These are phyloP conservation scores for Pedinophyceae sp. DNA, from an alignment of 139 green algal species.

Conservation along the genomic window DNA sequence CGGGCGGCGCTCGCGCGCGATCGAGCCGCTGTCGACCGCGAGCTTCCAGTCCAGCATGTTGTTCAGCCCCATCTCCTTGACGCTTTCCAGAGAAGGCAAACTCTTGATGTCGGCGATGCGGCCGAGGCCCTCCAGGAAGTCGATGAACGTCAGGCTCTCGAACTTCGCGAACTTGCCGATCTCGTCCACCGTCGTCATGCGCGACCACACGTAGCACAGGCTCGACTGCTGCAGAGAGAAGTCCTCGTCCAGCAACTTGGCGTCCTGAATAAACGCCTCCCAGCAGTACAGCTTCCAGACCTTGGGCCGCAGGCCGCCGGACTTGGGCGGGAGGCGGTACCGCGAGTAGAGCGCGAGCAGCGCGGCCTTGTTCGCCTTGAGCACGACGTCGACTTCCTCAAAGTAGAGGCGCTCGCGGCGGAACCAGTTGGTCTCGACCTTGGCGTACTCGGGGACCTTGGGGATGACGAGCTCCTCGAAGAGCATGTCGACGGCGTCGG, in stretches of 20 bases:
- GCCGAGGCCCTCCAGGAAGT: constrained; percentile 54
- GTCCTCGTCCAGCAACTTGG: constrained; percentile 32
- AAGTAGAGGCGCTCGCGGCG: constrained; percentile 39
- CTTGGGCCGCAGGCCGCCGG: constrained; percentile 50
- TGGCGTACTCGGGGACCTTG: constrained; percentile 19
- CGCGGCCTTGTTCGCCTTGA: constrained; percentile 11
- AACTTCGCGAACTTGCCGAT: constrained; percentile 50
- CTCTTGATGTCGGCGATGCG: constrained; percentile 46
- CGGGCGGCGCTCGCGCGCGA: constrained; percentile 7
- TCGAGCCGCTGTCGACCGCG: constrained; percentile 25
- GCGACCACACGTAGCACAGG: constrained; percentile 44
- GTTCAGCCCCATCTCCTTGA: constrained; percentile 13
- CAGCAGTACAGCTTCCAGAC: constrained; percentile 45
- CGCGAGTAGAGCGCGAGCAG: constrained; percentile 5
- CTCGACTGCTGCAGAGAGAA: constrained; percentile 44
- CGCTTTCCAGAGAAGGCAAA: constrained; percentile 21
- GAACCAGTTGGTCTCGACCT: constrained; percentile 38
- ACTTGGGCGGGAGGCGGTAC: constrained; percentile 38
- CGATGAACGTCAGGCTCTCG: constrained; percentile 38
- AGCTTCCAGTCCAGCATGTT: constrained; percentile 45
- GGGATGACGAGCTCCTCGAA: constrained; percentile 36
- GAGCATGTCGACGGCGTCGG: constrained; percentile 34
- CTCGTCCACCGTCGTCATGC: constrained; percentile 55
- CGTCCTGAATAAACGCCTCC: constrained; percentile 35
- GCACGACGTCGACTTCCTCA: constrained; percentile 35